Conservation (phyloP, 768 basidiomycete species). For the Mycena belliarum region DNA sequence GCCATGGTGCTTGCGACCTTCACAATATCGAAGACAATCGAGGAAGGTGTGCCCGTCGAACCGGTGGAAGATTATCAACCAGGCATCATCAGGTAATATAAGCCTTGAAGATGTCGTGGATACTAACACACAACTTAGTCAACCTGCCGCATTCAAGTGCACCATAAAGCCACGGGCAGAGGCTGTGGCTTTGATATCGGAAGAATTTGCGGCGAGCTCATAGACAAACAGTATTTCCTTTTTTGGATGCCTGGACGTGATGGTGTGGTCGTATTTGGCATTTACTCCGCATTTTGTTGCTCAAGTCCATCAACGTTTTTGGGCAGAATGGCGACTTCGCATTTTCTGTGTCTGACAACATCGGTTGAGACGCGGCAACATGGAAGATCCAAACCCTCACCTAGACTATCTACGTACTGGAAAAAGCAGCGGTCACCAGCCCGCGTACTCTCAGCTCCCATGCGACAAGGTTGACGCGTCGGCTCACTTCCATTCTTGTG, state of each 20-base stretch:
- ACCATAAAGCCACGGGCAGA: too few species aligned
- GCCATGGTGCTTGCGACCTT: conserved; percentile 37
- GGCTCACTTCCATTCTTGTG: conserved; percentile 64
- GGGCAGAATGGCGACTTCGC: too few species aligned
- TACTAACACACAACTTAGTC: conserved; percentile 1
- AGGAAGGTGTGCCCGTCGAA: conserved; percentile 24
- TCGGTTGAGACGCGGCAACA: not conserved
- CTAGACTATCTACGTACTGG: not conserved
- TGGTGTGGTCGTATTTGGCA: not conserved
- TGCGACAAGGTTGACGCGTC: conserved; percentile 73
- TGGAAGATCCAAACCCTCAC: not conserved
- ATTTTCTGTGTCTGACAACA: too few species aligned
- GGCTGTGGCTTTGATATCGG: too few species aligned
- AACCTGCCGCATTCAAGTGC: not conserved
- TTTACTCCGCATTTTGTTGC: too few species aligned
- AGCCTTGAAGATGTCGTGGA: not conserved
- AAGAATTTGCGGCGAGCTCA: too few species aligned
- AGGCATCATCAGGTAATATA: conserved; percentile 34
- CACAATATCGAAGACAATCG: conserved; percentile 33
- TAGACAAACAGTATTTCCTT: too few species aligned
- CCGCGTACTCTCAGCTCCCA: conserved; percentile 76
- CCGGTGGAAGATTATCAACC: conserved; percentile 35
- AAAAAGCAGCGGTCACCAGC: conserved; percentile 57
- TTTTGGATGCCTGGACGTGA: not conserved
- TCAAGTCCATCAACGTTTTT: too few species aligned